Percentiles rank a stretch among this genome's conserved stretches.
Evolutionary conservation across 2,329 filamentous ascomycete genomes (phyloP).

Genomic region (Dactylellina sp.): DNA sequence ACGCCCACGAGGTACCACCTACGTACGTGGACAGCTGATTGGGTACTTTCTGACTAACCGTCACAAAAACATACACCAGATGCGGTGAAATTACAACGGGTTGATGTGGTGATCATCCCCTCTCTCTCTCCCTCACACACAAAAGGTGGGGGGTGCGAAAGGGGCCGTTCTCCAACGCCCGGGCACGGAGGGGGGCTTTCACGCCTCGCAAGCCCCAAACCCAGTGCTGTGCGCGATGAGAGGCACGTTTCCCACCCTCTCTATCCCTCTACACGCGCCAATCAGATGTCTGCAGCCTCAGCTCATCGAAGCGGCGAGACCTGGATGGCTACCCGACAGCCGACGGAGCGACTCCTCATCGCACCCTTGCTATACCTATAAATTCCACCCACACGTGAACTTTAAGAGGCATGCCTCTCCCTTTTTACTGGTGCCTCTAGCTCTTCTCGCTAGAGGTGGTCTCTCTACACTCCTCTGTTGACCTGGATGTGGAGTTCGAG

Average conservation of each 20-base stretch:
- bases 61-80: neutral
- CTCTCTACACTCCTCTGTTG: too few species aligned
- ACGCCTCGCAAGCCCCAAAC: too few species aligned
- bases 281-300: conserved; percentile 33
- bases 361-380: neutral
- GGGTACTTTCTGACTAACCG: too few species aligned
- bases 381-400: neutral
- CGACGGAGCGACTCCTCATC: conserved; percentile 40
- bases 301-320: conserved; percentile 24
- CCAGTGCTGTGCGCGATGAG: neutral
- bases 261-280: conserved; percentile 14
- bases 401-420: too few species aligned
- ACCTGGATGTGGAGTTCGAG: too few species aligned
- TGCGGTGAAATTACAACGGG: neutral
- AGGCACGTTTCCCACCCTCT: conserved; percentile 15
- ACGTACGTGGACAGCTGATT: conserved; percentile 7
- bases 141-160: neutral
- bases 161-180: conserved; percentile 29
- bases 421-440: too few species aligned
- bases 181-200: conserved; percentile 28
- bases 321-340: conserved; percentile 22
- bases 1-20: conserved; percentile 24
- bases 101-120: conserved; percentile 2
- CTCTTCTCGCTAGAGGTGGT: too few species aligned
- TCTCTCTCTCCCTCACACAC: too few species aligned